Evolutionary conservation across 768 basidiomycete species (phyloP).

Genomic region (Hygrocybe punicea): DNA sequence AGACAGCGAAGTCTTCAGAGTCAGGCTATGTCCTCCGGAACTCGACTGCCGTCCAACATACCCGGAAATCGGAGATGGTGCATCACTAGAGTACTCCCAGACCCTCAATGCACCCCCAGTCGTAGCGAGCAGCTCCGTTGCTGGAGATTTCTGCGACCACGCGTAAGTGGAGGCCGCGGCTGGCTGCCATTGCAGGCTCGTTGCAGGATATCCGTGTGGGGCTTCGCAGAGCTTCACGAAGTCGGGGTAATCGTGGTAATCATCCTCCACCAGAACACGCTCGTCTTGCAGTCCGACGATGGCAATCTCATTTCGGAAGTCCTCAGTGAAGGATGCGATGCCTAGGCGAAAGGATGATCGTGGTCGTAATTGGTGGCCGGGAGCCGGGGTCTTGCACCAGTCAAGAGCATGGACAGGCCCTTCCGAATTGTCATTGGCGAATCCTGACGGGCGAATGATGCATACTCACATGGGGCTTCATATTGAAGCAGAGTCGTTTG

Average conservation of each 20-base stretch:
- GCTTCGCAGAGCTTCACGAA: slow-evolving; percentile 83
- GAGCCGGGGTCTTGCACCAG: slow-evolving; percentile 81
- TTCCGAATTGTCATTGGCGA: slow-evolving; percentile 26
- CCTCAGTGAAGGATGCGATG: slow-evolving; percentile 81
- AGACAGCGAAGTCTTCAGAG: slow-evolving; percentile 73
- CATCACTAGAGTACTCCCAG: slow-evolving; percentile 83
- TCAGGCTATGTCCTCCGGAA: slow-evolving; percentile 58
- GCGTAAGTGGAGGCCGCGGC: slow-evolving; percentile 55
- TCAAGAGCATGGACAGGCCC: slow-evolving; percentile 86
- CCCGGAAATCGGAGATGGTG: slow-evolving; percentile 48
- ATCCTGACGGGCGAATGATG: slow-evolving; percentile 3
- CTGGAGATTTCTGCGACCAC: slow-evolving; percentile 66
- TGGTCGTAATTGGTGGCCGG: slow-evolving; percentile 67
- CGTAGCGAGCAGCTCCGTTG: slow-evolving; percentile 84
- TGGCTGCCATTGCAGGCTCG: slow-evolving; percentile 92
- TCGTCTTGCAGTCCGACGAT: slow-evolving; percentile 80
- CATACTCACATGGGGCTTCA: slow-evolving; percentile 75
- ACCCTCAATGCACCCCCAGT: slow-evolving; percentile 91
- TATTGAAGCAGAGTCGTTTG: slow-evolving; percentile 75
- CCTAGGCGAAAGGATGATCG: slow-evolving; percentile 81
- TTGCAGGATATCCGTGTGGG: slow-evolving; percentile 89
- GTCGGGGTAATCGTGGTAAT: slow-evolving; percentile 78
- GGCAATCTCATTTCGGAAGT: slow-evolving; percentile 78
- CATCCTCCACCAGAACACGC: slow-evolving; percentile 81
- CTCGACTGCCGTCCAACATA: slow-evolving; percentile 69